phyloP scores from a whole-genome alignment of 1,284 basidiomycete species.

The Takashimella koratensis region DNA sequence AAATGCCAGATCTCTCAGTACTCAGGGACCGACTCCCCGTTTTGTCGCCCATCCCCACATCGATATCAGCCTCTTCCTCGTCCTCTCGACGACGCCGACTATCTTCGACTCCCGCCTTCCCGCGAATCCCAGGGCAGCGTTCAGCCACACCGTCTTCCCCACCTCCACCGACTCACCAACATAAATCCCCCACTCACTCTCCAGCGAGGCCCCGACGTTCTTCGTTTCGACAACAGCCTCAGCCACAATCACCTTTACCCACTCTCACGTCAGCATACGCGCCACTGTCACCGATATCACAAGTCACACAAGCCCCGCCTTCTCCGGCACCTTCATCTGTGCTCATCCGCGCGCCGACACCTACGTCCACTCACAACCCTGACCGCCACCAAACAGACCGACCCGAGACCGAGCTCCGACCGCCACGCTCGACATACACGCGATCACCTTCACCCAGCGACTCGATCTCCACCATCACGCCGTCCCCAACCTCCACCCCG shows the following conservation, averaged over 20 bases:
- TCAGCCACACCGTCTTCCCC: not conserved
- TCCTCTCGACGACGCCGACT: not conserved
- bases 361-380: too few species aligned
- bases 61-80: not conserved
- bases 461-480: slow-evolving; percentile 24
- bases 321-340: not conserved
- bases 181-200: not conserved
- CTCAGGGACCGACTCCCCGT: not conserved
- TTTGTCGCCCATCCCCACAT: too few species aligned
- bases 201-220: not conserved
- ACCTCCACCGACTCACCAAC: not conserved
- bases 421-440: not conserved
- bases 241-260: not conserved
- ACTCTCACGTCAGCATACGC: not conserved
- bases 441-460: slow-evolving; percentile 10
- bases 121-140: not conserved
- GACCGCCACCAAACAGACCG: too few species aligned
- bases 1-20: not conserved
- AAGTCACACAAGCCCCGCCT: too few species aligned
- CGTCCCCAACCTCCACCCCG: not conserved
- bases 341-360: slow-evolving; percentile 7
- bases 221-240: not conserved
- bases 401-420: not conserved
- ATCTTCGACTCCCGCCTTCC: not conserved
- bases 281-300: not conserved